Conservation (phyloP, 768 basidiomycete genomes). For the Russula sp. region DNA sequence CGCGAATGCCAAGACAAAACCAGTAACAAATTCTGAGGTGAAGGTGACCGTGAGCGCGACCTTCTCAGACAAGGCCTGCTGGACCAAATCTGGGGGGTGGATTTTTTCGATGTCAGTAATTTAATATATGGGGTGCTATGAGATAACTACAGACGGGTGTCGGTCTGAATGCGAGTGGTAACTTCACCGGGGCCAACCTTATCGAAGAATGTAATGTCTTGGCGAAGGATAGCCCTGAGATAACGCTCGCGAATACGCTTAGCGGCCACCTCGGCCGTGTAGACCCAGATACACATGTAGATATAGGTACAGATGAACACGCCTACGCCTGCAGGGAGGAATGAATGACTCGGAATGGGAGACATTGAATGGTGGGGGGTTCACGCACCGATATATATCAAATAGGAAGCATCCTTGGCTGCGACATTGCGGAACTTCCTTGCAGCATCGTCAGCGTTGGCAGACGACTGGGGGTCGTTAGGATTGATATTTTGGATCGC, state of each 20-base stretch:
- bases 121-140: background rate
- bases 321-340: conserved; percentile 50
- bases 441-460: conserved; percentile 32
- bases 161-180: conserved; percentile 86
- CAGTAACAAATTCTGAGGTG: conserved; percentile 65
- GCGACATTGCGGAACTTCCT: conserved; percentile 49
- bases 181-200: conserved; percentile 90
- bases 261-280: conserved; percentile 74
- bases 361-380: background rate
- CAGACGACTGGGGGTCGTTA: conserved; percentile 31
- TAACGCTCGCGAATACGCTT: conserved; percentile 84
- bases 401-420: conserved; percentile 52
- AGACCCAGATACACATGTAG: conserved; percentile 68
- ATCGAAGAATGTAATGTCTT: conserved; percentile 89
- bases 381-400: conserved; percentile 58
- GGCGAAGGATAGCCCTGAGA: conserved; percentile 74
- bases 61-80: conserved; percentile 90
- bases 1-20: conserved; percentile 69
- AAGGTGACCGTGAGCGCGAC: conserved; percentile 66
- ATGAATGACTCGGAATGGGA: background rate
- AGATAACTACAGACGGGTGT: conserved; percentile 54
- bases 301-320: conserved; percentile 67
- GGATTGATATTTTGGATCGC: conserved; percentile 26
- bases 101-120: background rate
- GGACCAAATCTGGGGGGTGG: conserved; percentile 62